Evolutionary conservation across 225 moss, liverwort and hornwort species (phyloP).

Genomic region (Pleurozium schreberi): DNA sequence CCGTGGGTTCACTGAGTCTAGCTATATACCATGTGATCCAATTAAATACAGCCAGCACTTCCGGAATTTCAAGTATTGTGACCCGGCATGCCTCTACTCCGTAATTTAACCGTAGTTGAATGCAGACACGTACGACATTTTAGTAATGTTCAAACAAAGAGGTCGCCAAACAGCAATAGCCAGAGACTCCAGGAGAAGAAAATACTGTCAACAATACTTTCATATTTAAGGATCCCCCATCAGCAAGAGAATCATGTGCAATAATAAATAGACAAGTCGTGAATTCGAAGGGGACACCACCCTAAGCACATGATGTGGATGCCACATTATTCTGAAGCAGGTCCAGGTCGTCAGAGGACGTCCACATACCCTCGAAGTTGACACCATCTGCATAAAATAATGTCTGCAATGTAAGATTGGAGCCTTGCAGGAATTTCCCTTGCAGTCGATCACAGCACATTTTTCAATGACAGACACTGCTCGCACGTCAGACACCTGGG

Average conservation of each 20-base stretch:
- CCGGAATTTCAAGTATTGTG: slow-evolving; percentile 71
- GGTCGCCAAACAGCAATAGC: not conserved
- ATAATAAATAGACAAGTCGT: not conserved
- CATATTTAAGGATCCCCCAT: not conserved
- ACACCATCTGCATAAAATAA: slow-evolving; percentile 57
- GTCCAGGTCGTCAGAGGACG: slow-evolving; percentile 65
- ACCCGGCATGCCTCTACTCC: slow-evolving; percentile 80
- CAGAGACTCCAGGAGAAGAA: not conserved
- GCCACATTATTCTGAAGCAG: slow-evolving; percentile 74
- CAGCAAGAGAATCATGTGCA: not conserved
- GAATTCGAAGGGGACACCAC: too few species aligned
- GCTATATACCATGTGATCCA: slow-evolving; percentile 73
- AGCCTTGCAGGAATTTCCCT: slow-evolving; percentile 56
- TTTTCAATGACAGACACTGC: slow-evolving; percentile 66
- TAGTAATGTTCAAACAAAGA: too few species aligned
- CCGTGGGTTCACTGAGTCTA: slow-evolving; percentile 64
- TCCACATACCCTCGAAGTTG: slow-evolving; percentile 85
- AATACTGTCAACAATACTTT: not conserved
- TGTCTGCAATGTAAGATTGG: slow-evolving; percentile 58
- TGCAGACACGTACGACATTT: not conserved
- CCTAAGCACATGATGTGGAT: too few species aligned
- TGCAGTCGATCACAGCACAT: slow-evolving; percentile 75
- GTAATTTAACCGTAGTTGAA: slow-evolving; percentile 32
- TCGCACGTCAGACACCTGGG: slow-evolving; percentile 51
- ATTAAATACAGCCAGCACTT: slow-evolving; percentile 84